These are phyloP conservation scores for Dactylorhiza incarnata DNA, from an alignment of 106 monocot species.

Conservation along the genomic window DNA sequence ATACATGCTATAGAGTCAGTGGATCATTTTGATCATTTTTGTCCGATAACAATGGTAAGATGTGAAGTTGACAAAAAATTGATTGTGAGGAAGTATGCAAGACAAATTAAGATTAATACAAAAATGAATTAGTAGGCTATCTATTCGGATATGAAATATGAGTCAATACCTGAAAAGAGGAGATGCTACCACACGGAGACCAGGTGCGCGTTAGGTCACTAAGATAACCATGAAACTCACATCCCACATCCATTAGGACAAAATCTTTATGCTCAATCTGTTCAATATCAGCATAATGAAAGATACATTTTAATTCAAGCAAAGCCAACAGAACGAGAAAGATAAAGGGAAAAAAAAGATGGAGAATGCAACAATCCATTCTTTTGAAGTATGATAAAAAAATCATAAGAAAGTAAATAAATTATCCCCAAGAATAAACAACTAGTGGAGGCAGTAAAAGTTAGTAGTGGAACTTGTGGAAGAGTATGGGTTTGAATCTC, in stretches of 20 bases:
- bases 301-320: not conserved
- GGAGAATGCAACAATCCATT: not conserved
- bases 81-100: not conserved
- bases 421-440: not conserved
- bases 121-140: not conserved
- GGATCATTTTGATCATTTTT: too few relatives aligned
- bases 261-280: slow-evolving; percentile 72
- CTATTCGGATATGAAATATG: not conserved
- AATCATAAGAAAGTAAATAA: not conserved
- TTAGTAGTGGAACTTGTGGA: not conserved
- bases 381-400: not conserved
- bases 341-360: not conserved
- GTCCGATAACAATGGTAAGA: not conserved
- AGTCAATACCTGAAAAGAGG: slow-evolving; percentile 49
- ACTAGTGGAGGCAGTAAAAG: not conserved
- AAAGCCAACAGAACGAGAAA: not conserved
- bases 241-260: slow-evolving; percentile 97
- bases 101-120: not conserved
- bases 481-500: too few relatives aligned
- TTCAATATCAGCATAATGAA: slow-evolving; percentile 20
- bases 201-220: slow-evolving; percentile 96
- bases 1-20: too few relatives aligned
- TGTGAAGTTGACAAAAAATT: not conserved
- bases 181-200: slow-evolving; percentile 71
- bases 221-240: slow-evolving; percentile 95